A percentile compares a stretch with the other conserved stretches of the same genome.
phyloP scores from a whole-genome alignment of 345 rosid species.

The Turnera subulata region DNA sequence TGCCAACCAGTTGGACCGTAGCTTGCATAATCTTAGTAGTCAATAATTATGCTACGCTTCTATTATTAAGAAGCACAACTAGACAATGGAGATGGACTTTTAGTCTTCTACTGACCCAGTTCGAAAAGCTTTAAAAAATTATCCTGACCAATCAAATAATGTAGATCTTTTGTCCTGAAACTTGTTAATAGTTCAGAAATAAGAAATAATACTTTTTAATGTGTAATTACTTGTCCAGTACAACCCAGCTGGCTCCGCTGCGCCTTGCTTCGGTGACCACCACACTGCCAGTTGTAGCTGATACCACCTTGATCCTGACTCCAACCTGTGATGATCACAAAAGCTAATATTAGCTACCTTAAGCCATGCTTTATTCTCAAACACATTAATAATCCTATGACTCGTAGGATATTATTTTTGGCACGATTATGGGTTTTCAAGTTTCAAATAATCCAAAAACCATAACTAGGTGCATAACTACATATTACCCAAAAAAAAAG shows the following conservation, averaged over 20 bases:
- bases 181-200: constrained; percentile 32
- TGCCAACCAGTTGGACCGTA: no score
- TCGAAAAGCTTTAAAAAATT: no score
- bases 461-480: background rate
- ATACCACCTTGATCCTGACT: constrained; percentile 67
- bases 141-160: constrained; percentile 14
- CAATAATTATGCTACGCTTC: background rate
- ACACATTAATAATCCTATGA: no score
- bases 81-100: no score
- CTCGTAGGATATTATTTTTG: background rate
- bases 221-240: constrained; percentile 77
- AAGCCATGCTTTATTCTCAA: no score
- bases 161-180: no score
- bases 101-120: no score
- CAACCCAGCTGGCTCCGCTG: constrained; percentile 67
- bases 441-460: background rate
- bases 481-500: no score
- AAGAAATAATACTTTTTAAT: constrained; percentile 51
- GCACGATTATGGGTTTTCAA: no score
- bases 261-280: constrained; percentile 60
- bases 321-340: constrained; percentile 45
- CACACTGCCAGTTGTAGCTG: constrained; percentile 40
- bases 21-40: no score
- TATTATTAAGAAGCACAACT: background rate
- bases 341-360: constrained; percentile 9